A percentile compares a stretch with the other conserved stretches of the same genome.
Conservation (phyloP, 495 filamentous ascomycete genomes). For the Neurospora hispaniola region DNA sequence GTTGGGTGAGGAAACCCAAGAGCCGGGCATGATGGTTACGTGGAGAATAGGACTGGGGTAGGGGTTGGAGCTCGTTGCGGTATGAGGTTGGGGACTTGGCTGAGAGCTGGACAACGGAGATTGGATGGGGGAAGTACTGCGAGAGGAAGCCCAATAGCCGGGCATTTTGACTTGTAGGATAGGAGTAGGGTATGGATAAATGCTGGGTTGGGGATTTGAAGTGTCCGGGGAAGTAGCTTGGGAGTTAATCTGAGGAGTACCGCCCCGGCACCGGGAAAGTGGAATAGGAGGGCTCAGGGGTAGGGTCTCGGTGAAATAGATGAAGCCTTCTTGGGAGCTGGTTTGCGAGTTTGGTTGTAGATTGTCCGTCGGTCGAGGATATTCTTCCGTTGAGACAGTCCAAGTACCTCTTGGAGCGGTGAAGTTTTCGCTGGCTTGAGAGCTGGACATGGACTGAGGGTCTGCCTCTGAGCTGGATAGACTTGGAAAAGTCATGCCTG, state of each 20-base stretch:
- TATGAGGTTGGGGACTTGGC: background rate
- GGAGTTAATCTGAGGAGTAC: too few species aligned
- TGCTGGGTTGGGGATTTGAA: background rate
- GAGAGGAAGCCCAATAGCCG: background rate
- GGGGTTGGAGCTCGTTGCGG: background rate
- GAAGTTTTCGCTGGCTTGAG: background rate
- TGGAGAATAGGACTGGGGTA: background rate
- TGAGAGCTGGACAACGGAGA: background rate
- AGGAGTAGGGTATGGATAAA: background rate
- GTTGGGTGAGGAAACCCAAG: background rate
- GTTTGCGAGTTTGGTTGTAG: background rate
- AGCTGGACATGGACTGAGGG: background rate
- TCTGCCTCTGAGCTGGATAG: background rate
- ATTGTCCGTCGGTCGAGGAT: background rate
- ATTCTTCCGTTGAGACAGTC: background rate
- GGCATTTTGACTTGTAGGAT: background rate
- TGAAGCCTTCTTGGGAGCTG: background rate
- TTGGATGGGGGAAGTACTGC: background rate
- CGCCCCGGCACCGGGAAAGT: background rate
- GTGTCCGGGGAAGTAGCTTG: background rate
- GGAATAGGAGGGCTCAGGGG: background rate
- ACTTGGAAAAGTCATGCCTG: background rate
- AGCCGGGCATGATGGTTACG: background rate
- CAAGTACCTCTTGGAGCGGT: background rate
- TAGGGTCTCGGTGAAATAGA: background rate